A percentile compares a stretch with the other conserved stretches of the same genome.
phyloP scores from a whole-genome alignment of 106 monocot species.

The Vanilla planifolia region DNA sequence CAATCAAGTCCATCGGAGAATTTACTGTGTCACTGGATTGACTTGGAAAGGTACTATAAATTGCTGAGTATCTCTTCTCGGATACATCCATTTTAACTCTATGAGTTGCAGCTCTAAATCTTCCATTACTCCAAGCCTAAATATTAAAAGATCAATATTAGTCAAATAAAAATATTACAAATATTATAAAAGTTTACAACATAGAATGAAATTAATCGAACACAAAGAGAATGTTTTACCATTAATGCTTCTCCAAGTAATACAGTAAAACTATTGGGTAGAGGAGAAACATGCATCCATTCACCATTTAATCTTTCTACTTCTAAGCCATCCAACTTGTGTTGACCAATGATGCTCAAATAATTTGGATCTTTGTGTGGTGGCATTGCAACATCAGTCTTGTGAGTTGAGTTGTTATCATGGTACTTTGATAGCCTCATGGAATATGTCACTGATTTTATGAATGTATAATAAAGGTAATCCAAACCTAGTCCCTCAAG shows the following conservation, averaged over 20 bases:
- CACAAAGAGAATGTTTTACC: too few relatives aligned
- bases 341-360: not conserved
- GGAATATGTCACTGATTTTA: not conserved
- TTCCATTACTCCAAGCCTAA: conserved; percentile 31
- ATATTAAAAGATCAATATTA: not conserved
- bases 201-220: too few relatives aligned
- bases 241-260: not conserved
- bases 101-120: conserved; percentile 3
- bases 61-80: conserved; percentile 1
- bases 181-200: too few relatives aligned
- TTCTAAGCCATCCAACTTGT: not conserved
- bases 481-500: too few relatives aligned
- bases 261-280: not conserved
- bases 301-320: not conserved
- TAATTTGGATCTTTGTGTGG: not conserved
- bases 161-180: too few relatives aligned
- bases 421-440: not conserved
- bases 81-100: not conserved
- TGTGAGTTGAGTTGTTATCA: not conserved
- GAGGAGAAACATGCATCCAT: not conserved
- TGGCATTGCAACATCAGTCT: not conserved
- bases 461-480: too few relatives aligned
- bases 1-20: conserved; percentile 17
- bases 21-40: not conserved
- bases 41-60: not conserved